A percentile compares a stretch with the other conserved stretches of the same genome.
phyloP scores from a whole-genome alignment of 2,329 filamentous ascomycete genomes.

The Aureobasidium sp. region DNA sequence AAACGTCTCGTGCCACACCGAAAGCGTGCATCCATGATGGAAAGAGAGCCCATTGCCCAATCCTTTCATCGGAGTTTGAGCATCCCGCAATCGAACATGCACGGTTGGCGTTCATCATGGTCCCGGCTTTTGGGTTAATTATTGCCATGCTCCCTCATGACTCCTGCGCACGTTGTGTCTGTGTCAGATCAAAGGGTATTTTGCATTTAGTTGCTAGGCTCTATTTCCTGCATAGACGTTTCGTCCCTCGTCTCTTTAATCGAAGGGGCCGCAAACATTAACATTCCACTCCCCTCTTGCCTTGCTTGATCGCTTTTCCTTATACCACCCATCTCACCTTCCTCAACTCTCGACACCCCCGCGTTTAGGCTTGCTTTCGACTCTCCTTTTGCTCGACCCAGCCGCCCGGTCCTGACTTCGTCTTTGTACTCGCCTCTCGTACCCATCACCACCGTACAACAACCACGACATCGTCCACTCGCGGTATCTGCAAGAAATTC shows the following conservation, averaged over 20 bases:
- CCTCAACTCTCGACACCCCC: not conserved
- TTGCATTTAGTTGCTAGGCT: constrained; percentile 11
- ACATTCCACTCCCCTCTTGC: constrained; percentile 11
- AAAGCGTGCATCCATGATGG: constrained; percentile 6
- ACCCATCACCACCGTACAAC: not conserved
- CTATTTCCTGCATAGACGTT: constrained; percentile 11
- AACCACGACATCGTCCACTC: not conserved
- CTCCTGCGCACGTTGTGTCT: constrained; percentile 9
- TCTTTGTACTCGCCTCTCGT: not conserved
- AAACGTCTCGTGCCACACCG: constrained; percentile 8
- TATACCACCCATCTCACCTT: constrained; percentile 6
- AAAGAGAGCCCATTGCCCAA: not conserved
- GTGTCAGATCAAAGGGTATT: constrained; percentile 12
- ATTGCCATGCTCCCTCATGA: constrained; percentile 13
- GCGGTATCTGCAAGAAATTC: not conserved
- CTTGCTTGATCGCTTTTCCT: constrained; percentile 7
- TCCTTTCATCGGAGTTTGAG: not conserved
- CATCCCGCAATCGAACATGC: constrained; percentile 11
- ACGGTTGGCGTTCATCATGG: constrained; percentile 12
- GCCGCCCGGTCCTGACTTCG: not conserved
- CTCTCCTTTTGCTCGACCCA: constrained; percentile 9
- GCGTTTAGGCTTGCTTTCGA: not conserved
- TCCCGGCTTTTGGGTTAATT: constrained; percentile 10
- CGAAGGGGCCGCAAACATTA: constrained; percentile 10
- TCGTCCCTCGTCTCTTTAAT: constrained; percentile 7